Percentiles rank a stretch among this genome's conserved stretches.
phyloP scores from a whole-genome alignment of 2,329 filamentous ascomycete genomes.

The Penicillium aurantiogriseum region DNA sequence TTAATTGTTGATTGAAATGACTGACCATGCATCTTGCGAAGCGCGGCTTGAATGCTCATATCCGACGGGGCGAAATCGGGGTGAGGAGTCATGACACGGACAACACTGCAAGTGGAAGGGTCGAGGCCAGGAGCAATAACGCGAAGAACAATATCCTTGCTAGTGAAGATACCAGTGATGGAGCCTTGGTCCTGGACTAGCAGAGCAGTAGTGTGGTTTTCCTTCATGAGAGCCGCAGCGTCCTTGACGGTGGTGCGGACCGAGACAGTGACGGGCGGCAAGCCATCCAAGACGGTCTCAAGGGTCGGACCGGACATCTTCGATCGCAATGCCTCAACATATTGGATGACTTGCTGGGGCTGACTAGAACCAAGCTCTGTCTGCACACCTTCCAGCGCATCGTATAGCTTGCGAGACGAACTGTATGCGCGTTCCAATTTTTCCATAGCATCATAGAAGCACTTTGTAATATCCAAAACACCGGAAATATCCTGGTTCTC shows the following conservation, averaged over 20 bases:
- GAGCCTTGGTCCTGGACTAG: conserved; percentile 94
- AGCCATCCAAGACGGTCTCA: conserved; percentile 87
- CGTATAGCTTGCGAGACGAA: conserved; percentile 96
- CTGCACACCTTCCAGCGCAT: conserved; percentile 95
- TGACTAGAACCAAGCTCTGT: conserved; percentile 94
- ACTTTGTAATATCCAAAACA: conserved; percentile 98
- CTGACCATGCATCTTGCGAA: conserved; percentile 98
- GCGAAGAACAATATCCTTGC: conserved; percentile 96
- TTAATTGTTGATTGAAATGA: conserved; percentile 13
- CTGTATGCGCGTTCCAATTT: conserved; percentile 97
- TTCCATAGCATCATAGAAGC: conserved; percentile 99
- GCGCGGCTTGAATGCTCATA: conserved; percentile 97
- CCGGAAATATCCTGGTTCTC: conserved; percentile 99
- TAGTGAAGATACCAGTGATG: conserved; percentile 98
- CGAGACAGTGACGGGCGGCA: conserved; percentile 90
- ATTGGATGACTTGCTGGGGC: conserved; percentile 97
- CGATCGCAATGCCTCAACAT: conserved; percentile 88
- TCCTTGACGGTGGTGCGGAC: conserved; percentile 96
- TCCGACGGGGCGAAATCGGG: conserved; percentile 98
- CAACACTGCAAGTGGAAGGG: conserved; percentile 91
- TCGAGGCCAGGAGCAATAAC: conserved; percentile 97
- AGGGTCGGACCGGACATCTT: conserved; percentile 99
- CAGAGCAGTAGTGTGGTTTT: conserved; percentile 96
- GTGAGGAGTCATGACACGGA: conserved; percentile 98
- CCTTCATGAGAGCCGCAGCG: conserved; percentile 93